Evolutionary conservation across 768 basidiomycete genomes (phyloP).

Genomic region (Suillus cothurnatus): DNA sequence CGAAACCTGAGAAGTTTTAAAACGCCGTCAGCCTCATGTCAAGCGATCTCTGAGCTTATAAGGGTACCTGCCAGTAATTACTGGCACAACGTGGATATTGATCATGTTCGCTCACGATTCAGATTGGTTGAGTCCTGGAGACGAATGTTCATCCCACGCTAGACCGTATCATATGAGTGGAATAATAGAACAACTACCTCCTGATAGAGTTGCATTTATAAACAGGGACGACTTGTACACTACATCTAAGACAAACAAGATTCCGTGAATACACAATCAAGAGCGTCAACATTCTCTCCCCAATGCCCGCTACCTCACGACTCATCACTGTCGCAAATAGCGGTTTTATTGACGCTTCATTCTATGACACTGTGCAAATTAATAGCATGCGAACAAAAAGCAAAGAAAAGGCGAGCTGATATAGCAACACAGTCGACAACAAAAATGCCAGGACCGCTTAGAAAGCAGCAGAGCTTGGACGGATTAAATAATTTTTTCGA

Average conservation of each 20-base stretch:
- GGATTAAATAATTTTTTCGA: neutral
- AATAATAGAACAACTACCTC: neutral
- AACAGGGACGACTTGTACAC: neutral
- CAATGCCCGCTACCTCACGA: neutral
- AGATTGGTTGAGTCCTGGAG: neutral
- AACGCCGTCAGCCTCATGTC: neutral
- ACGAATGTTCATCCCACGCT: neutral
- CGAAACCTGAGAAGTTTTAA: neutral
- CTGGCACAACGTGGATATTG: neutral
- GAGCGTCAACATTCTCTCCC: neutral
- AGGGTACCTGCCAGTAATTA: neutral
- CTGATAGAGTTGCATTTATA: neutral
- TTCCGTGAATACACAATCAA: neutral
- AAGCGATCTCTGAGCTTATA: neutral
- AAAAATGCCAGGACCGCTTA: neutral
- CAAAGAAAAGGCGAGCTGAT: no score
- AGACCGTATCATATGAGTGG: neutral
- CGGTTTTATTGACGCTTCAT: neutral
- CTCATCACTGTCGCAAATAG: neutral
- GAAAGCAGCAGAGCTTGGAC: neutral
- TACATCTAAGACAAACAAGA: neutral
- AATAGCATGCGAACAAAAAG: neutral
- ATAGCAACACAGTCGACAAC: neutral
- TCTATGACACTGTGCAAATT: neutral
- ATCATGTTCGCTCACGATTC: neutral